phyloP scores from a whole-genome alignment of 192 early-diverging fungal species.

The Funneliformis mosseae region DNA sequence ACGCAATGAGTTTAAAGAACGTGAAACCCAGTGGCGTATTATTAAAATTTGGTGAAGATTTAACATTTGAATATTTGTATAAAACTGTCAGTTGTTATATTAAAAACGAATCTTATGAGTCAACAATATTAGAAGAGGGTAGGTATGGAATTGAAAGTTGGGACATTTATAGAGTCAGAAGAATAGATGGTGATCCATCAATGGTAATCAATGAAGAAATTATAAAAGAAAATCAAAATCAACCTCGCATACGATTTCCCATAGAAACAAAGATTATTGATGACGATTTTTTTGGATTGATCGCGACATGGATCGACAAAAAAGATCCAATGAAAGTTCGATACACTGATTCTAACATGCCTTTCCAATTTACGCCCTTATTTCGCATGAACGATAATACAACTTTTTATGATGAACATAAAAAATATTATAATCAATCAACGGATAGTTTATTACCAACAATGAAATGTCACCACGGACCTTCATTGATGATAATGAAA shows the following conservation, averaged over 20 bases:
- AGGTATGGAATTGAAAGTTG: not conserved
- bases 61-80: not conserved
- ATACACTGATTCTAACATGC: not conserved
- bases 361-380: slow-evolving; percentile 15
- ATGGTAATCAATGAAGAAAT: not conserved
- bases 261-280: slow-evolving; percentile 23
- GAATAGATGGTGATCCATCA: slow-evolving; percentile 7
- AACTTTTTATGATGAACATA: not conserved
- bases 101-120: not conserved
- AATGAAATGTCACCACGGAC: slow-evolving; percentile 15
- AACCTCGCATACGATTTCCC: not conserved
- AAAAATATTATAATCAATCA: slow-evolving; percentile 12
- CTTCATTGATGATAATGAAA: slow-evolving; percentile 27
- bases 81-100: not conserved
- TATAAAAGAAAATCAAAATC: not conserved
- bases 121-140: not conserved
- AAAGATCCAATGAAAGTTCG: slow-evolving; percentile 3
- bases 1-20: not conserved
- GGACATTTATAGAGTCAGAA: not conserved
- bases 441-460: slow-evolving; percentile 10
- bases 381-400: slow-evolving; percentile 12
- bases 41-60: slow-evolving; percentile 7
- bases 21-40: not conserved
- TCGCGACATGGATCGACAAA: slow-evolving; percentile 16
- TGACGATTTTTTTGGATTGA: slow-evolving; percentile 6